Base-by-base conservation (phyloP, 192 early-diverging fungal genomes). In the Chytriomyces confervae region DNA sequence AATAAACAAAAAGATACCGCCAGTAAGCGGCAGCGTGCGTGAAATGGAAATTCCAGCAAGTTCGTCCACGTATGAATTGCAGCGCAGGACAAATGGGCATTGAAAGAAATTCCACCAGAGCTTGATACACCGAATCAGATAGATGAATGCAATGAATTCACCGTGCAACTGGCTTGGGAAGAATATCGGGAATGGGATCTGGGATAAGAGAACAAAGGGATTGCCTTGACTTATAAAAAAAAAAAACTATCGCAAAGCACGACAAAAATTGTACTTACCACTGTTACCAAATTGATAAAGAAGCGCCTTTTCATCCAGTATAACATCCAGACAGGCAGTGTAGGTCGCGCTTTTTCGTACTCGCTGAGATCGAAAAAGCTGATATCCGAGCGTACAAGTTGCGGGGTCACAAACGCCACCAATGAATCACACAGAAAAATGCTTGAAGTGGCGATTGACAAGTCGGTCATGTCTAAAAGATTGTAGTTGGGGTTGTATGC, bases 1-100 rank as follows among this genome's bases (percentile, higher is more conserved):
- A 5, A 67, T 67, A 43, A 67, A 67, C 13, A 1, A 67, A 46
- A 67, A 67, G 11, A 67, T 67, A 29, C 5, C 66, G 44, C 11
- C 45, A 16, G 44, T 46, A 16, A 67, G 43, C 23, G 66, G 66
- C 3, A 67, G 45, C 13, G 66, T 67, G 0, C 36, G 36, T 36
- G 36, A 36, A 36, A 36, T 36, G 36, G 36, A 36, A 36, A 36
- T 4, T 36, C 36, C 36, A 36, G 4, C 4, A 36, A 36, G 0
- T 2, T 36, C 36, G 36, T 36, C 36, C 36, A 36, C 0, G 0
- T 27, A 27, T 27, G 24, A 27, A 27, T 27, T 27, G 24, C 0
- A 27, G 24, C 24, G 24, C 24, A 27, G 24, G 24, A 27, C 24
- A 27, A 27, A 27, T 27, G 24, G 24, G 45, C 66, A 67, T 13